Evolutionary conservation across 306 rosid species (phyloP).

Genomic region (Citrullus amarus): DNA sequence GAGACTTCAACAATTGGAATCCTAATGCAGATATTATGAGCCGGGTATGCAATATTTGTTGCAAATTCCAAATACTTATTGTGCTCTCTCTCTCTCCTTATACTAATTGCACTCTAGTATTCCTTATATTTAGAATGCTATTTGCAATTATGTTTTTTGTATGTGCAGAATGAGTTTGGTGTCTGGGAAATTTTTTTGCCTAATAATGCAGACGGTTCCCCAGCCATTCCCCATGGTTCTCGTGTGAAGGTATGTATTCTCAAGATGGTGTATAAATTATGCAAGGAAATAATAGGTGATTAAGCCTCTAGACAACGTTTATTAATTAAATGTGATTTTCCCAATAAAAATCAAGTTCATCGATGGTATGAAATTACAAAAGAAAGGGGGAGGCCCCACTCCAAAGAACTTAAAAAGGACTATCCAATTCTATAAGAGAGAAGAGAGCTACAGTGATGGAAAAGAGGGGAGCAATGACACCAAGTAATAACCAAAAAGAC

Average conservation of each 20-base stretch:
- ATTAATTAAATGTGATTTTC: not conserved
- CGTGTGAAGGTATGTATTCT: constrained; percentile 64
- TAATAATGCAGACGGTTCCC: constrained; percentile 83
- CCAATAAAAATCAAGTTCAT: not conserved
- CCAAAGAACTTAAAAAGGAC: not conserved
- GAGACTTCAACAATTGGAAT: constrained; percentile 97
- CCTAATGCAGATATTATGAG: constrained; percentile 74
- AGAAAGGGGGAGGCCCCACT: not conserved
- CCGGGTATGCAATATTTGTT: constrained; percentile 43
- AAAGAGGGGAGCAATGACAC: not conserved
- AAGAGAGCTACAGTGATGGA: not conserved
- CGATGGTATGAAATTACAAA: not conserved
- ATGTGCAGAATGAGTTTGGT: constrained; percentile 85
- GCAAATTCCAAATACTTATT: not conserved
- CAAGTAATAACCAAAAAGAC: not conserved
- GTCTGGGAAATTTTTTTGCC: constrained; percentile 99
- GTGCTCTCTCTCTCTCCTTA: not conserved
- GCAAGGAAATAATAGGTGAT: not conserved
- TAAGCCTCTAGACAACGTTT: not conserved
- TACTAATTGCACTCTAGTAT: not conserved
- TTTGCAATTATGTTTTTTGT: not conserved
- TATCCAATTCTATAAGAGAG: not conserved
- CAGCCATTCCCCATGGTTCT: constrained; percentile 93
- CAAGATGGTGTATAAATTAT: not conserved
- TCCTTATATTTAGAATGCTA: not conserved